Conservation (phyloP, 2,329 filamentous ascomycete genomes). For the Leptographium wingfieldii region DNA sequence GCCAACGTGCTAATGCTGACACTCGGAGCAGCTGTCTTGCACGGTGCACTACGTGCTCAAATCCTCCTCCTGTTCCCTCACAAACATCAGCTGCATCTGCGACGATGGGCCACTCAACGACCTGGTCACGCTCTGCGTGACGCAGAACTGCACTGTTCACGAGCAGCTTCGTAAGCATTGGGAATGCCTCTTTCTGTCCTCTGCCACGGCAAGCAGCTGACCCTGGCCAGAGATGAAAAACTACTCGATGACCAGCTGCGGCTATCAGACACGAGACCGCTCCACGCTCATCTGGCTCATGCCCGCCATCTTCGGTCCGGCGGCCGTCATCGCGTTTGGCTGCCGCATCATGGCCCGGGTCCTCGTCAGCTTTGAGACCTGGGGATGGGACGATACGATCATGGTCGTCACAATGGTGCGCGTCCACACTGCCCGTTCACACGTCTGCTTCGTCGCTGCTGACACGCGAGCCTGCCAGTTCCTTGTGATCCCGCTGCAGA, state of each 20-base stretch:
- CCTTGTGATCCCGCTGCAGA: slow-evolving; percentile 15
- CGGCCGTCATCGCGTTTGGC: slow-evolving; percentile 19
- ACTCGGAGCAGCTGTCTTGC: background rate
- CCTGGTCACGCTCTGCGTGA: background rate
- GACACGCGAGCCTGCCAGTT: slow-evolving; percentile 8
- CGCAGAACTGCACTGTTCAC: slow-evolving; percentile 3
- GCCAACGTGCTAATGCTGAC: too few relatives aligned
- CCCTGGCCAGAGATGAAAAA: slow-evolving; percentile 16
- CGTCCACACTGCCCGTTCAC: too few relatives aligned
- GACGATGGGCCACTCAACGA: background rate
- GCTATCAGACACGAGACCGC: slow-evolving; percentile 16
- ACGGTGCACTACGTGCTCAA: background rate
- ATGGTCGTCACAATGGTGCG: slow-evolving; percentile 10
- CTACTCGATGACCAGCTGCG: slow-evolving; percentile 17
- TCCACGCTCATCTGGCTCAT: slow-evolving; percentile 15
- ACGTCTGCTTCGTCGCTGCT: background rate
- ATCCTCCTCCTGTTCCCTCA: background rate
- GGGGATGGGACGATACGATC: slow-evolving; percentile 20
- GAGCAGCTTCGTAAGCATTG: slow-evolving; percentile 3
- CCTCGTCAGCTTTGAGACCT: slow-evolving; percentile 14
- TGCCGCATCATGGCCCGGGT: slow-evolving; percentile 19
- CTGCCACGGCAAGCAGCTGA: too few relatives aligned
- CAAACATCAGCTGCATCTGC: slow-evolving; percentile 1
- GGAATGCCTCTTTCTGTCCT: too few relatives aligned
- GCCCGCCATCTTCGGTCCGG: slow-evolving; percentile 16